phyloP scores from a whole-genome alignment of 202 grass and related monocot genomes.

The Zoysia matrella region DNA sequence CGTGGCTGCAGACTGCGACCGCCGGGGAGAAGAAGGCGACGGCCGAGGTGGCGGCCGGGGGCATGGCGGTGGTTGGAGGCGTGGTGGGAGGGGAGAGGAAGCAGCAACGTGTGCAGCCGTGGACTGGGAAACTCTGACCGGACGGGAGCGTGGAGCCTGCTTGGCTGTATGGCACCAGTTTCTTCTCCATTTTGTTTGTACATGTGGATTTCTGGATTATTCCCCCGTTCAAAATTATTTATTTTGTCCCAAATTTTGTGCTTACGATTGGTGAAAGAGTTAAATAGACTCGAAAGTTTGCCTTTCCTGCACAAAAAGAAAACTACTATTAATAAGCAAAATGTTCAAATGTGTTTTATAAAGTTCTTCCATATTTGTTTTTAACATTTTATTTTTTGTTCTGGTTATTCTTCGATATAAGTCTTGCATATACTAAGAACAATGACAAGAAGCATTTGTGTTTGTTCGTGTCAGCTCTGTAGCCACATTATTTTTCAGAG shows the following conservation, averaged over 20 bases:
- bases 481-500: not conserved
- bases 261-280: not conserved
- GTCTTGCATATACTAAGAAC: no score
- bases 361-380: not conserved
- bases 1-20: conserved; percentile 21
- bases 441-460: no score
- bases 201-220: no score
- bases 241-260: not conserved
- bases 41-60: conserved; percentile 7
- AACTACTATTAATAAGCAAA: no score
- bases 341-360: not conserved
- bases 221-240: not conserved
- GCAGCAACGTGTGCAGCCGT: conserved; percentile 29
- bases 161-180: not conserved
- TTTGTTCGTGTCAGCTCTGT: not conserved
- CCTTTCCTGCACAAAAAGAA: not conserved
- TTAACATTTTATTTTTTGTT: not conserved
- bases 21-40: conserved; percentile 46
- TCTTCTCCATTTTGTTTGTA: not conserved
- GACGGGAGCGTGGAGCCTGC: not conserved
- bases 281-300: not conserved
- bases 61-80: conserved; percentile 18
- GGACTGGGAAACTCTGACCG: conserved; percentile 6
- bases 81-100: conserved; percentile 23
- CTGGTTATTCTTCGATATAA: not conserved